phyloP scores from a whole-genome alignment of 805 yeast species.

The Candida dendrica region DNA sequence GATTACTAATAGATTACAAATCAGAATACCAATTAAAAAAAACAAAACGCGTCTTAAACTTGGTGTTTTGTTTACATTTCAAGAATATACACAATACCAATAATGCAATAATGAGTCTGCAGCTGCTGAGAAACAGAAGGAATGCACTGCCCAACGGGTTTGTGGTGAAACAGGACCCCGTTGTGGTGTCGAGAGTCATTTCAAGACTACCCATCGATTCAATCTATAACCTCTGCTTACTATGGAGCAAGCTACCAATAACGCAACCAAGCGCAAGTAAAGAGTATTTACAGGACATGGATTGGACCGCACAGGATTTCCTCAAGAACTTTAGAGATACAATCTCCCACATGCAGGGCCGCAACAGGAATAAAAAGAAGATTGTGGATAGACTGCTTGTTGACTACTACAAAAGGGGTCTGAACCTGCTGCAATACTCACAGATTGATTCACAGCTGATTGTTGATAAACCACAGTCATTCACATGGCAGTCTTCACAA shows the following conservation, averaged over 20 bases:
- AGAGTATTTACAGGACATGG: conserved; percentile 3
- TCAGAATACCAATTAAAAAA: no score
- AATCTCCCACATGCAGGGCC: neutral
- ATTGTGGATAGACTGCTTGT: conserved; percentile 17
- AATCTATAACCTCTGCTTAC: conserved; percentile 13
- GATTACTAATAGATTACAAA: no score
- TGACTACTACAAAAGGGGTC: conserved; percentile 43
- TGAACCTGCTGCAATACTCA: conserved; percentile 59
- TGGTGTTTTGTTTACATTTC: neutral
- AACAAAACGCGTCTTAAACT: no score
- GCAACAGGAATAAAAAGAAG: conserved; percentile 7
- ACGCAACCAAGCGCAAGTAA: conserved; percentile 12
- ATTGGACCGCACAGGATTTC: neutral
- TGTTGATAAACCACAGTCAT: conserved; percentile 45
- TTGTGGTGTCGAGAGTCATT: conserved; percentile 7
- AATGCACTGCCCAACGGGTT: conserved; percentile 15
- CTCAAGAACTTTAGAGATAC: conserved; percentile 1
- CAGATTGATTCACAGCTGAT: conserved; percentile 63
- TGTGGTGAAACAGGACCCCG: conserved; percentile 11
- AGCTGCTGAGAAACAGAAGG: neutral
- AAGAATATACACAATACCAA: no score
- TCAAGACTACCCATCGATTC: conserved; percentile 14
- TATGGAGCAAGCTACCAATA: conserved; percentile 16
- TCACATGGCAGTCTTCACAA: conserved; percentile 29
- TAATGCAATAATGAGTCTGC: neutral